Evolutionary conservation across 2,329 filamentous ascomycete species (phyloP).

Genomic region (Fusarium nanum): DNA sequence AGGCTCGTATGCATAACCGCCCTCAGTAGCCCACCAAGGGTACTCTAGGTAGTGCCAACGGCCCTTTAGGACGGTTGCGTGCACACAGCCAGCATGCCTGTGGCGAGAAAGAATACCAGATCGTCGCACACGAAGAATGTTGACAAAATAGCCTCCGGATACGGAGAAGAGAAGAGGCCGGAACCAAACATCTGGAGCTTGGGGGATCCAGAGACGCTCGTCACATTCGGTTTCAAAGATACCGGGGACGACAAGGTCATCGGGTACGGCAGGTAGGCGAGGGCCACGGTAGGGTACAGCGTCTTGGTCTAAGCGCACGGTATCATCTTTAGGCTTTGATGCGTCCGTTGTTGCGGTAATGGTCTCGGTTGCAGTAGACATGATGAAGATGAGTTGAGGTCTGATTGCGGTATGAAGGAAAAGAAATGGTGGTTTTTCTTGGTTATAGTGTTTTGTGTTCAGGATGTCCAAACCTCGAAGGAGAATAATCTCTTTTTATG

Average conservation of each 20-base stretch:
- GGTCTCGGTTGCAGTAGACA: no score
- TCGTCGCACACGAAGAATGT: conserved; percentile 24
- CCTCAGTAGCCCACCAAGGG: conserved; percentile 51
- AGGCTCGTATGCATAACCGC: conserved; percentile 51
- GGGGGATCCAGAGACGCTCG: not conserved
- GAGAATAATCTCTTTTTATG: no score
- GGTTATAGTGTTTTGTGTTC: no score
- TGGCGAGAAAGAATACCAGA: conserved; percentile 51
- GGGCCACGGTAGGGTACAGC: not conserved
- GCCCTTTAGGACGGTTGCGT: conserved; percentile 49
- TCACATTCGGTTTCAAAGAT: not conserved
- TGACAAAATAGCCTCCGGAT: not conserved
- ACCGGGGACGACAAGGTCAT: conserved; percentile 1
- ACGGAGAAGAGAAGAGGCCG: not conserved
- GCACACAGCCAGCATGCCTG: conserved; percentile 49
- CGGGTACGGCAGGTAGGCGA: not conserved
- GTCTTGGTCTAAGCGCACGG: no score
- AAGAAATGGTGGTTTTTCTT: no score
- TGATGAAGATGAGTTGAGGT: no score
- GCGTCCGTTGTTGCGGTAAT: no score
- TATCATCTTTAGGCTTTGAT: no score
- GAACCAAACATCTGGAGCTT: not conserved
- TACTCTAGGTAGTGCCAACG: conserved; percentile 54
- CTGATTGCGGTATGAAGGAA: no score
- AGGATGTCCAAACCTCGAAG: no score